Evolutionary conservation across 768 basidiomycete species (phyloP), one percentile per base, ranked within the genome.

Genomic region (Hebeloma cylindrosporum): DNA sequence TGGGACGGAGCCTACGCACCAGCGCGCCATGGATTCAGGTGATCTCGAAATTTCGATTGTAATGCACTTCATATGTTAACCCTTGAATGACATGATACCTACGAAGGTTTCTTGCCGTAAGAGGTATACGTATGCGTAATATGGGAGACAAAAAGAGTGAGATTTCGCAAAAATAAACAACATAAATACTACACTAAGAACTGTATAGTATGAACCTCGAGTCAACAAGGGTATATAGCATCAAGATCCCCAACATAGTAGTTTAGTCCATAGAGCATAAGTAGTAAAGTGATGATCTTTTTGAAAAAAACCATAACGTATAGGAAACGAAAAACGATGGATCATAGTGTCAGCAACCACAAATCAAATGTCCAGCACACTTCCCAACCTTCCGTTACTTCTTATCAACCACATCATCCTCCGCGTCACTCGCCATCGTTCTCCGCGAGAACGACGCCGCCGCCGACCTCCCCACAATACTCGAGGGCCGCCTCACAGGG

Each of bases 351-450:
- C 23, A 41, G 26, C 30, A 20, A 34, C 22, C 37, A 45, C 29
- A 17, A 17, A 45, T 18, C n/a, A n/a, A 25, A 14, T 17, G 7
- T 17, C 20, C 23, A n/a, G 20, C 42, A 32, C 27, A 41, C 21
- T 41, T 28, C 33, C 5, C 32, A 27, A 18, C 28, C 6, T 4
- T 32, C n/a, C 8, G 9, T 56, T 50, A 65, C 47, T 64, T 67
- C 47, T 50, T 65, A 58, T 64, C 75, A 18, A 85, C 70, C 45
- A 85, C 68, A 52, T 85, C 79, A 50, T 89, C 88, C 60, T 91
- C 88, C 26, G 87, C 87, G 58, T 90, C 88, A 58, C 85, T 87
- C 30, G 83, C 85, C 83, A 86, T 85, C 37, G 87, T 88, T 62
- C 86, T 76, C 58, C 86, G 77, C 41, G 85, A 82, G 43, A 83